phyloP scores from a whole-genome alignment of 148 eudicot species.

The Tetragonia tetragonoides region DNA sequence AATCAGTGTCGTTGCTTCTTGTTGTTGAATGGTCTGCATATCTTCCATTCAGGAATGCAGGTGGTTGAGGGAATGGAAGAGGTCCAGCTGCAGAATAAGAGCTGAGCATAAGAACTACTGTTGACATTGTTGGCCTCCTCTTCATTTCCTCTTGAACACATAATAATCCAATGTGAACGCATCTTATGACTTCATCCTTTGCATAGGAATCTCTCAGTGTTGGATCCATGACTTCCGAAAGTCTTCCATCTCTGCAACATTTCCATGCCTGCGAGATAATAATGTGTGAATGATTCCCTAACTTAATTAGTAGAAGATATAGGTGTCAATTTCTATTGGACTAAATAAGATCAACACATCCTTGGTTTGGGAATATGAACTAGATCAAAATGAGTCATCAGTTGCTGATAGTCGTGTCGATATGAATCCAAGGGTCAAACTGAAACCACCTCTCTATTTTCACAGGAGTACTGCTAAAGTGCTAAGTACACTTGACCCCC shows the following conservation, averaged over 20 bases:
- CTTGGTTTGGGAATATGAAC: too few species aligned
- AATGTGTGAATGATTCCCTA: neutral
- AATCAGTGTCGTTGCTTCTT: neutral
- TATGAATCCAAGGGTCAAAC: too few species aligned
- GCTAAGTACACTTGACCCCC: too few species aligned
- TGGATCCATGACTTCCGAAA: conserved; percentile 18
- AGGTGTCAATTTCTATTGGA: too few species aligned
- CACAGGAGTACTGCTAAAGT: too few species aligned
- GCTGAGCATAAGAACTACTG: conserved; percentile 16
- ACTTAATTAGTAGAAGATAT: neutral
- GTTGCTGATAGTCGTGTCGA: too few species aligned
- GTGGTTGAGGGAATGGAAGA: conserved; percentile 6
- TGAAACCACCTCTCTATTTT: too few species aligned
- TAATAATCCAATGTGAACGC: conserved; percentile 18
- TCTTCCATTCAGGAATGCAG: conserved; percentile 15
- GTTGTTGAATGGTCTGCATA: conserved; percentile 7
- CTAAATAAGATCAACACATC: too few species aligned
- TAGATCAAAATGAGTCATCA: too few species aligned
- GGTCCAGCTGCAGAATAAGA: conserved; percentile 11
- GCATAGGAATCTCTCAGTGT: conserved; percentile 12
- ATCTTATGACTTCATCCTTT: conserved; percentile 5
- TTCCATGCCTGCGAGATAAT: conserved; percentile 20
- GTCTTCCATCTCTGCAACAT: conserved; percentile 16
- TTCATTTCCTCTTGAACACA: conserved; percentile 28
- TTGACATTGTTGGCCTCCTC: conserved; percentile 20